Base-by-base conservation (phyloP, 495 filamentous ascomycete genomes). In the Jackrogersella multiformis region DNA sequence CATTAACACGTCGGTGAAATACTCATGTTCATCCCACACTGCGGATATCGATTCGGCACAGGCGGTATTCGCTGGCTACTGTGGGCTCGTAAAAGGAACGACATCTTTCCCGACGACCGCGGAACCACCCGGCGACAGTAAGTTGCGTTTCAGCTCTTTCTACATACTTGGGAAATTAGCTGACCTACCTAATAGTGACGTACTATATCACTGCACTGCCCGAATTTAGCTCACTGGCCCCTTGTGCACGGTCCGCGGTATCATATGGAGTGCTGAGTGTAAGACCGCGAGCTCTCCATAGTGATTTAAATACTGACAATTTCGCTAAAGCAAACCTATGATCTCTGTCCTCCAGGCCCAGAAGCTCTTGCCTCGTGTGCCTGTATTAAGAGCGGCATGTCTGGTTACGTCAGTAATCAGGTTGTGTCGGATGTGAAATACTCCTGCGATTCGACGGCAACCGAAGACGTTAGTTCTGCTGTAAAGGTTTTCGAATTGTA, bases 171-270 rank as follows among this genome's bases (percentile, higher is more conserved):
- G 1, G 13, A 38, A 8, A 20, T 52, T 60, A 16, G 49, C 48
- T 36, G 15, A 38, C 24, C 2, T 38, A 18, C 16, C 51, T 38
- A 12, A 16, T 15, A 81, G 80, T 85, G 77, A 78, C 80, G 0
- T 85, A 85, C 51, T 79, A 80, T 46, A 80, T 85, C 61, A 84
- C 81, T 4, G 82, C 80, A 13, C 56, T 85, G 39, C 75, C 79
- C 1, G 60, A 78, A 46, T 85, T 70, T 44, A 79, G 72, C 16
- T 72, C 77, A 0, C 67, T 85, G 5, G 78, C 78, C 5, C 63
- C 70, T 0, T 85, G 83, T 48, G 83, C 83, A 5, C 72, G 74
- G 41, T 62, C 34, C 5, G 82, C 72, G 0, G 42, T 85, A 6
- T 77, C 77, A 1, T 78, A 79, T 56, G 79, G 71, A 8, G 73